Evolutionary conservation across 345 rosid genomes (phyloP).

Genomic region (Arabidopsis suecica): DNA sequence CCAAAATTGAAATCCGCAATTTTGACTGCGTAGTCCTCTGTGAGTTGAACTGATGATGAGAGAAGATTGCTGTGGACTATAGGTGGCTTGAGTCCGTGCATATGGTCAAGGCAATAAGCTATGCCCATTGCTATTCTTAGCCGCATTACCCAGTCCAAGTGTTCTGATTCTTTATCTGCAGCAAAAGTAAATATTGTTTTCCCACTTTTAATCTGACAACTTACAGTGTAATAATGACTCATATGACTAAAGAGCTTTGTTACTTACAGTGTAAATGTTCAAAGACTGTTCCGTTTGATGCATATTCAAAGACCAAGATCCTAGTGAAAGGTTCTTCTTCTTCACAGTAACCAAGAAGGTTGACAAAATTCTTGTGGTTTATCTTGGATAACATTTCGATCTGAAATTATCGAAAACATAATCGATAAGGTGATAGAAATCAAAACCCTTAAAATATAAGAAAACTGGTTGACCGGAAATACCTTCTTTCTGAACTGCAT

Average conservation of each 20-base stretch:
- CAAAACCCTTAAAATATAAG: slow-evolving; percentile 11
- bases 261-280: slow-evolving; percentile 94
- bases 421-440: not conserved
- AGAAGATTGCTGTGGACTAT: slow-evolving; percentile 60
- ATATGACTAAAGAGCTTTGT: slow-evolving; percentile 7
- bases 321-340: slow-evolving; percentile 91
- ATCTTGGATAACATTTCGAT: slow-evolving; percentile 77
- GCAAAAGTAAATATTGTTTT: slow-evolving; percentile 3
- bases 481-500: slow-evolving; percentile 86
- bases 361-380: slow-evolving; percentile 96
- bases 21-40: slow-evolving; percentile 93
- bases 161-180: slow-evolving; percentile 91
- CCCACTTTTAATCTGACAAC: not conserved
- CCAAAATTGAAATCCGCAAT: slow-evolving; percentile 66
- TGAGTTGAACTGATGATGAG: slow-evolving; percentile 67
- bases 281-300: slow-evolving; percentile 89
- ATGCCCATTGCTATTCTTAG: slow-evolving; percentile 83
- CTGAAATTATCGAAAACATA: slow-evolving; percentile 48
- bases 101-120: slow-evolving; percentile 88
- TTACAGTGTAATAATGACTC: not conserved
- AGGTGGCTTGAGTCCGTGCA: slow-evolving; percentile 84
- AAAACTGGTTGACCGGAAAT: slow-evolving; percentile 14
- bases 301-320: slow-evolving; percentile 96
- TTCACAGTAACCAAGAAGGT: slow-evolving; percentile 93
- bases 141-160: slow-evolving; percentile 84